Base-by-base conservation (phyloP, 169 alveolate species). In the Plasmodium cynomolgi region DNA sequence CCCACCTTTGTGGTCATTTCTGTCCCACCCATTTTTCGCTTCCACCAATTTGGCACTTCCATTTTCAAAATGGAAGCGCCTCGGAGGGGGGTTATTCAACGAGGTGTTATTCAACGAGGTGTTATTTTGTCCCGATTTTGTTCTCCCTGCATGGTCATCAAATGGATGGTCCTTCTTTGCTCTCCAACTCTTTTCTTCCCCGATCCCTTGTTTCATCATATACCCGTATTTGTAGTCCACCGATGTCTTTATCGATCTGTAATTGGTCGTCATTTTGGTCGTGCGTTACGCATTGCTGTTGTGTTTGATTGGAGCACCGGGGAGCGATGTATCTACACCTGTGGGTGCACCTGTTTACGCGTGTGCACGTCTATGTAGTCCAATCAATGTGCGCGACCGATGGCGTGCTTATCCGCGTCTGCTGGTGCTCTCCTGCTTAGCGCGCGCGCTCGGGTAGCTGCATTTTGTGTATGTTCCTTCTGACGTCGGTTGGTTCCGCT, bases 231-330 rank as follows among this genome's bases (percentile, higher is more conserved):
- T 29, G 33, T 41, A 81, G 17, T 54, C 79, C 90, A 81, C 39
- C 33, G 68, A 41, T 68, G 77, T 29, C 31, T 81, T 54, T 37
- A 81, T 13, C 34, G 44, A 13, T 81, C 33, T 54, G 79, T 81
- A 81, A 81, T 81, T 81, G 62, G 68, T 54, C 17, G 90, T 17
- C 90, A 81, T 81, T 37, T 31, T 54, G 33, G 62, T 41, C 31
- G 33, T 23, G 71, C 71, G 8, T 29, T 41, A 41, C 26, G 74
- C 33, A 23, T 62, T 11, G n/a, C 56, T 9, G 47, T 80, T 80
- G n/a, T 62, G 31, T 44, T 80, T 26, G 47, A 80, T n/a, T 62
- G 39, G 23, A 33, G 74, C 29, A 50, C 13, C 5, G 33, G 34
- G n/a, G 17, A 4, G 9, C 0, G 17, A 15, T 80, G 39, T 41